phyloP scores from a whole-genome alignment of 805 yeast species.

The Starmerella geochares region DNA sequence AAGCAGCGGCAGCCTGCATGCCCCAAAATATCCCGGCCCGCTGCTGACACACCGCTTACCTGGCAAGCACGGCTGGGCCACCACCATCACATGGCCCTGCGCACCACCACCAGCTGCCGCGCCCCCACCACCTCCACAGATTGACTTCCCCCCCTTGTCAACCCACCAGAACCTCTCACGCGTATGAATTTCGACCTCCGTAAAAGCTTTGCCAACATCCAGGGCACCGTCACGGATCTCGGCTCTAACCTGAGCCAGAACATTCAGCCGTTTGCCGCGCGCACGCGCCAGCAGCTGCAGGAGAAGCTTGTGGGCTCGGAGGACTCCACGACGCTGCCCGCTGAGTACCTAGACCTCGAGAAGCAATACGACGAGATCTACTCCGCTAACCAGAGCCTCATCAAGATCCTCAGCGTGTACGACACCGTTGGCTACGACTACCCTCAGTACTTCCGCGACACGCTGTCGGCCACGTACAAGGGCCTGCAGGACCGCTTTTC shows the following conservation, averaged over 20 bases:
- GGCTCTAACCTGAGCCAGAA: conserved; percentile 29
- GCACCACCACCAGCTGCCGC: not conserved
- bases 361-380: conserved; percentile 62
- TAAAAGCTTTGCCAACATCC: conserved; percentile 32
- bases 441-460: conserved; percentile 65
- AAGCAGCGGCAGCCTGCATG: no score
- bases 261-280: conserved; percentile 65
- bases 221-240: conserved; percentile 32
- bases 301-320: conserved; percentile 71
- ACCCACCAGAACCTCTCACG: not conserved
- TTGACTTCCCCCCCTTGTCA: not conserved
- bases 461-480: conserved; percentile 63
- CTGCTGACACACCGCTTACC: no score
- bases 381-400: conserved; percentile 49
- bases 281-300: conserved; percentile 69
- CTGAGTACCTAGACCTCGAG: conserved; percentile 68
- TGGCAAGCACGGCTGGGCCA: not conserved
- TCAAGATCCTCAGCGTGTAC: conserved; percentile 48
- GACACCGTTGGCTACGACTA: conserved; percentile 75
- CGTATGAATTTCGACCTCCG: conserved; percentile 31
- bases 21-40: no score
- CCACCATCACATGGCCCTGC: not conserved
- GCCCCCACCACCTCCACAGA: not conserved
- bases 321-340: conserved; percentile 75
- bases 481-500: conserved; percentile 53